Percentiles rank a stretch among this genome's conserved stretches.
These are phyloP conservation scores for Aspergillus texensis DNA, from an alignment of 2,329 filamentous ascomycete species.

Conservation along the genomic window DNA sequence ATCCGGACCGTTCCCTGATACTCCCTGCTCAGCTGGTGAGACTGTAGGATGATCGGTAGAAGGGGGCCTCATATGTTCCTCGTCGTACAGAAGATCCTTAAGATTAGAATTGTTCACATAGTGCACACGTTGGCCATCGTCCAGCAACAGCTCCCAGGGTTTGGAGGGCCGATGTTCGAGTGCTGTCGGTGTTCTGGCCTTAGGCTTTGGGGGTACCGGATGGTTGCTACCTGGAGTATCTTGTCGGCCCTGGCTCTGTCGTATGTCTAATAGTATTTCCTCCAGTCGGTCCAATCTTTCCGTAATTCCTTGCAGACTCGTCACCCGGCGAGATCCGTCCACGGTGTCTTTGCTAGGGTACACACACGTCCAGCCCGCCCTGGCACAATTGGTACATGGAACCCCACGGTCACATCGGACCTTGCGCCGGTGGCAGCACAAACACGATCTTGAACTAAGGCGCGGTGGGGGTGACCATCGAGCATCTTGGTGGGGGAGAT, in stretches of 20 bases:
- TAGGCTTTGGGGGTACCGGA: too few species aligned
- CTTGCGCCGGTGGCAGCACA: constrained; percentile 3
- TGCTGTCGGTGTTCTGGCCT: neutral
- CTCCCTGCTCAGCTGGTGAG: too few species aligned
- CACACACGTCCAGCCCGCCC: neutral
- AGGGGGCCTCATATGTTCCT: too few species aligned
- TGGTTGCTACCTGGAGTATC: too few species aligned
- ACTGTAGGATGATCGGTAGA: too few species aligned
- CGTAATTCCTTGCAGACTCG: neutral
- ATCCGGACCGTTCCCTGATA: too few species aligned
- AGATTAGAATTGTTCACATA: constrained; percentile 4
- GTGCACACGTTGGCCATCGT: neutral
- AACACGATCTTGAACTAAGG: neutral
- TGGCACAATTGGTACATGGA: neutral
- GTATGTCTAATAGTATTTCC: neutral
- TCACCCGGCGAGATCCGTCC: neutral
- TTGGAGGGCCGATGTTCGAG: neutral
- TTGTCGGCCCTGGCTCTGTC: neutral
- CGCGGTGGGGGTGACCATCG: too few species aligned
- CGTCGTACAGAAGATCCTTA: neutral
- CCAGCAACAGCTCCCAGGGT: neutral
- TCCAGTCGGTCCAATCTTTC: constrained; percentile 1
- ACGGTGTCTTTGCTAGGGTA: neutral
- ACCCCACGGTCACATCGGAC: constrained; percentile 1
- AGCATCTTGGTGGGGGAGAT: too few species aligned